Conservation (phyloP, 768 basidiomycete species). For the Auriscalpium vulgare region DNA sequence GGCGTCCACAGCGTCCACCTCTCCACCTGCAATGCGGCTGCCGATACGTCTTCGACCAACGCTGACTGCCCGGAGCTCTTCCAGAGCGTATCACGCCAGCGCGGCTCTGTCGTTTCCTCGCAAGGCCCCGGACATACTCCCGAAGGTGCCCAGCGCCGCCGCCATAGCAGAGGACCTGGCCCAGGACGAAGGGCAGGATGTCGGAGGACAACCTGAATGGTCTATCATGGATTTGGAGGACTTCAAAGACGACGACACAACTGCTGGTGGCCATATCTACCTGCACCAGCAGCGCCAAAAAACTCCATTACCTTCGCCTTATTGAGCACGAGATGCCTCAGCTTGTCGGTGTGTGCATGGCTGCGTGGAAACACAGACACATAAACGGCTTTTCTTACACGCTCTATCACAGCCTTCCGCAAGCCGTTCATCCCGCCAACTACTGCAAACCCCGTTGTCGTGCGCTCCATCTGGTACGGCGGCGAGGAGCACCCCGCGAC, state of each 20-base stretch:
- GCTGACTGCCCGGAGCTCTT: not conserved
- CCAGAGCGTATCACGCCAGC: slow-evolving; percentile 22
- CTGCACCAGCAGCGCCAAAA: slow-evolving; percentile 67
- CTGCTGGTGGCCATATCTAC: slow-evolving; percentile 63
- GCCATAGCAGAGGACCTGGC: slow-evolving; percentile 16
- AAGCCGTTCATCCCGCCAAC: slow-evolving; percentile 72
- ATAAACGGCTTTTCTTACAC: not conserved
- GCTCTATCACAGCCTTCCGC: slow-evolving; percentile 53
- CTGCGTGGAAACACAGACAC: not conserved
- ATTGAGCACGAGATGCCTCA: slow-evolving; percentile 87
- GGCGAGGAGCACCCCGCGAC: slow-evolving; percentile 70
- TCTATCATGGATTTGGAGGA: slow-evolving; percentile 26
- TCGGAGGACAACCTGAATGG: slow-evolving; percentile 2
- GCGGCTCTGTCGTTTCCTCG: slow-evolving; percentile 11
- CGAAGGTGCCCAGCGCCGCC: slow-evolving; percentile 1
- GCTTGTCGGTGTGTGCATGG: slow-evolving; percentile 56
- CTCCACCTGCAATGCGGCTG: not conserved
- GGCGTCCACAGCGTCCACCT: not conserved
- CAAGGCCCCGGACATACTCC: not conserved
- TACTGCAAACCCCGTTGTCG: slow-evolving; percentile 47
- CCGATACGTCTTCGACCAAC: not conserved
- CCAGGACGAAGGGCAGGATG: slow-evolving; percentile 5
- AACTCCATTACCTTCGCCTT: slow-evolving; percentile 71
- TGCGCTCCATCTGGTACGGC: slow-evolving; percentile 69
- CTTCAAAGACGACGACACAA: slow-evolving; percentile 52